phyloP scores from a whole-genome alignment of 202 grass and related monocot genomes.

The Bolboschoenoplectus hybrid region DNA sequence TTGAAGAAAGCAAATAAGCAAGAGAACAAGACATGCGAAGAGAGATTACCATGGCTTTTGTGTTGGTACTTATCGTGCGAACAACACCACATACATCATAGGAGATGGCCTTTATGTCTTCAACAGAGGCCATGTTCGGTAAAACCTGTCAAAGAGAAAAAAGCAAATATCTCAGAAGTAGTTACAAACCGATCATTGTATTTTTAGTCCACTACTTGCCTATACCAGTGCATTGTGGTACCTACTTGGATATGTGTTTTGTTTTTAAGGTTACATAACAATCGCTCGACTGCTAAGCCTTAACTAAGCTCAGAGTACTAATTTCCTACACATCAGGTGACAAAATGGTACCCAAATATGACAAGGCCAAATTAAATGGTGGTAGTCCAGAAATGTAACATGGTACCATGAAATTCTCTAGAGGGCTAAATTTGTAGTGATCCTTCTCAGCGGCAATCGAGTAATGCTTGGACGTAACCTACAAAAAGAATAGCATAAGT shows the following conservation, averaged over 20 bases:
- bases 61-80: constrained; percentile 71
- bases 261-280: neutral
- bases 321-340: neutral
- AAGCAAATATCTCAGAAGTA: neutral
- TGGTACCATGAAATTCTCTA: constrained; percentile 93
- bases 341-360: constrained; percentile 37
- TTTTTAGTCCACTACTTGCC: neutral
- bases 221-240: neutral
- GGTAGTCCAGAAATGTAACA: constrained; percentile 35
- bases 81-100: constrained; percentile 97
- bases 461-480: constrained; percentile 97
- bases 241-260: neutral
- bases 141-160: constrained; percentile 59
- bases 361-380: constrained; percentile 31
- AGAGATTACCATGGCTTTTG: constrained; percentile 81
- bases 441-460: constrained; percentile 78
- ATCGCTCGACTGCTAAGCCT: neutral
- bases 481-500: constrained; percentile 48
- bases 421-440: constrained; percentile 81
- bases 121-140: constrained; percentile 89
- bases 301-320: neutral
- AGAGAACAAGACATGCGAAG: constrained; percentile 38
- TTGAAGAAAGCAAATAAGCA: constrained; percentile 14
- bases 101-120: constrained; percentile 69
- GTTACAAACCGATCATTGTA: neutral